Evolutionary conservation across 2,329 filamentous ascomycete species (phyloP).

Genomic region (Sclerotinia spermophila): DNA sequence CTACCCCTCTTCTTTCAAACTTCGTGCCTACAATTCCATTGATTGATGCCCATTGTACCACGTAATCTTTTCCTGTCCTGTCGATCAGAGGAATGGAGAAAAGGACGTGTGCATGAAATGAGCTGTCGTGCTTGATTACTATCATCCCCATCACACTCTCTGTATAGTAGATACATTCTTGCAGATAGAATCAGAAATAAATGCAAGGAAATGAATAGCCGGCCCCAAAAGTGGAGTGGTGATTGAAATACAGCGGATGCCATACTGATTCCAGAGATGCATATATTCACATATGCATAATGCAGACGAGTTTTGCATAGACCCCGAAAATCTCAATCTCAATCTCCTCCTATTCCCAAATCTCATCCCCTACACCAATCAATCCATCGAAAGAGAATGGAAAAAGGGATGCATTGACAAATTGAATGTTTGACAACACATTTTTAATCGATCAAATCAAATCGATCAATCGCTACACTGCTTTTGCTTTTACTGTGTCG

Average conservation of each 20-base stretch:
- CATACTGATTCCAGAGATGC: neutral
- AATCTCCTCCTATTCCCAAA: conserved; percentile 9
- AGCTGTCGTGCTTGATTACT: neutral
- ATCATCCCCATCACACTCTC: neutral
- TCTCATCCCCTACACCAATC: conserved; percentile 4
- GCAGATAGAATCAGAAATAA: neutral
- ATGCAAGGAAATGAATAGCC: neutral
- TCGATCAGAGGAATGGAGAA: conserved; percentile 7
- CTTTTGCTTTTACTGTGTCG: neutral
- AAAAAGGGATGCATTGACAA: neutral
- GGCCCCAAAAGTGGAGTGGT: neutral
- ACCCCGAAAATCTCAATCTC: conserved; percentile 8
- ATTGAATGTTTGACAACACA: conserved; percentile 12
- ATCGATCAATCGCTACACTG: neutral
- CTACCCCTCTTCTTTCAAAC: conserved; percentile 3
- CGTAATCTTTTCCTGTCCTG: neutral
- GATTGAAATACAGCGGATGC: neutral
- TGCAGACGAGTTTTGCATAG: conserved; percentile 1
- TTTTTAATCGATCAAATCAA: neutral
- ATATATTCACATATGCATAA: neutral
- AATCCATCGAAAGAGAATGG: neutral
- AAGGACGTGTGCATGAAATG: conserved; percentile 3
- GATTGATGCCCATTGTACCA: neutral
- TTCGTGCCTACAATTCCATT: neutral
- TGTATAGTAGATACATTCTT: neutral